phyloP scores from a whole-genome alignment of 2,329 filamentous ascomycete species.

The Rhinocladiella similis region DNA sequence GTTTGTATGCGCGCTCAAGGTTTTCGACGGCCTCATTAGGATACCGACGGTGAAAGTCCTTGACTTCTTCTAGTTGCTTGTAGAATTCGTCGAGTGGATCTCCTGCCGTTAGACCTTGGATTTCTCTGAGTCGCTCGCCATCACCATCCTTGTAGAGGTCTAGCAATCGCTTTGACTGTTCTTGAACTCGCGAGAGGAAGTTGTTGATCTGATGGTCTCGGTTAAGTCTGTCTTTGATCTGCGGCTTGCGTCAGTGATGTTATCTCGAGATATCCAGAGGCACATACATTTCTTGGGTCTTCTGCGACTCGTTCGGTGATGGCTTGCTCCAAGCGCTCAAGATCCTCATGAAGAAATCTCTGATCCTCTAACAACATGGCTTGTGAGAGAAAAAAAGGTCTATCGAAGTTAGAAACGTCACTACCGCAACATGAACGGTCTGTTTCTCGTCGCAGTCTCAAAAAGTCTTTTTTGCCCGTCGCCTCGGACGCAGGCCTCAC shows the following conservation, averaged over 20 bases:
- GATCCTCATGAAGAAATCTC: conserved; percentile 89
- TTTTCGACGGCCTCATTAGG: conserved; percentile 96
- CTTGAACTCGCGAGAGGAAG: conserved; percentile 83
- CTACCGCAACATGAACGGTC: too few relatives aligned
- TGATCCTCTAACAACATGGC: conserved; percentile 87
- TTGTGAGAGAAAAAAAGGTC: too few relatives aligned
- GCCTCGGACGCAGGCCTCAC: too few relatives aligned
- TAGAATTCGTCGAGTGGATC: conserved; percentile 92
- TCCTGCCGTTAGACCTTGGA: conserved; percentile 78
- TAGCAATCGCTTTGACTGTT: conserved; percentile 77
- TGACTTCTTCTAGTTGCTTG: conserved; percentile 76
- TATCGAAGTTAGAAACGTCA: too few relatives aligned
- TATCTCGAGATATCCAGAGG: neutral
- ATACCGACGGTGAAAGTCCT: conserved; percentile 85
- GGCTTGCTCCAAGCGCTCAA: conserved; percentile 92
- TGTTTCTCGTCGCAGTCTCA: too few relatives aligned
- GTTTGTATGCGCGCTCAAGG: conserved; percentile 86
- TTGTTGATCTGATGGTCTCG: conserved; percentile 89
- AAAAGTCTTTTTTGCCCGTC: too few relatives aligned
- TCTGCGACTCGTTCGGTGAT: conserved; percentile 86
- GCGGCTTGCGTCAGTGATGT: neutral
- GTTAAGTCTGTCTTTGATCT: conserved; percentile 86
- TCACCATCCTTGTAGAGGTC: conserved; percentile 81
- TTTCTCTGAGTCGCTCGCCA: conserved; percentile 71
- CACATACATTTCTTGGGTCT: conserved; percentile 79